A percentile compares a stretch with the other conserved stretches of the same genome.
phyloP scores from a whole-genome alignment of 2,329 filamentous ascomycete species.

The Diaporthe vaccinii region DNA sequence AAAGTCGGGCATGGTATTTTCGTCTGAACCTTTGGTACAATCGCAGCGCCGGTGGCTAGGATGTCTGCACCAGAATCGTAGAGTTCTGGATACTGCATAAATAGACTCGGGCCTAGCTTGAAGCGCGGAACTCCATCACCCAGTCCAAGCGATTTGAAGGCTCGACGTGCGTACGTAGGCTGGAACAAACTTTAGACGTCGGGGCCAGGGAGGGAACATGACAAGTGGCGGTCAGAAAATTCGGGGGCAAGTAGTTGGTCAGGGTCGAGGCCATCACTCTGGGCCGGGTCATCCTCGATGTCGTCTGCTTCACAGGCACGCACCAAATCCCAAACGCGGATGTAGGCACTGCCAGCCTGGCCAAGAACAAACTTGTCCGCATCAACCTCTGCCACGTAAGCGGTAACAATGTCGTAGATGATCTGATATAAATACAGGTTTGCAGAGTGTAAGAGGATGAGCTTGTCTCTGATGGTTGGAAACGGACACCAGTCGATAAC shows the following conservation, averaged over 20 bases:
- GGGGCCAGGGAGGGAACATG: not conserved
- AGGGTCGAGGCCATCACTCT: not conserved
- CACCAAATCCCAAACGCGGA: not conserved
- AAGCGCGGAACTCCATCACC: not conserved
- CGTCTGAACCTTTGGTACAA: not conserved
- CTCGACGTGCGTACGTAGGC: not conserved
- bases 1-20: not conserved
- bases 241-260: not conserved
- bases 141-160: not conserved
- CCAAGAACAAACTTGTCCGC: not conserved
- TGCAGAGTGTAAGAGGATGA: not conserved
- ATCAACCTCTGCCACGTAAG: not conserved
- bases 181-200: not conserved
- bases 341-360: not conserved
- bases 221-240: not conserved
- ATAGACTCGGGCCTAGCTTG: not conserved
- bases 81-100: not conserved
- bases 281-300: not conserved
- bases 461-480: not conserved
- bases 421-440: not conserved
- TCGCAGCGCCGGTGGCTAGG: not conserved
- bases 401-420: not conserved
- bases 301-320: not conserved
- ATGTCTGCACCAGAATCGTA: not conserved
- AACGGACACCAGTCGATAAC: slow-evolving; percentile 3